Evolutionary conservation across 176 grass and related monocot species (phyloP).

Genomic region (Carex pumila): DNA sequence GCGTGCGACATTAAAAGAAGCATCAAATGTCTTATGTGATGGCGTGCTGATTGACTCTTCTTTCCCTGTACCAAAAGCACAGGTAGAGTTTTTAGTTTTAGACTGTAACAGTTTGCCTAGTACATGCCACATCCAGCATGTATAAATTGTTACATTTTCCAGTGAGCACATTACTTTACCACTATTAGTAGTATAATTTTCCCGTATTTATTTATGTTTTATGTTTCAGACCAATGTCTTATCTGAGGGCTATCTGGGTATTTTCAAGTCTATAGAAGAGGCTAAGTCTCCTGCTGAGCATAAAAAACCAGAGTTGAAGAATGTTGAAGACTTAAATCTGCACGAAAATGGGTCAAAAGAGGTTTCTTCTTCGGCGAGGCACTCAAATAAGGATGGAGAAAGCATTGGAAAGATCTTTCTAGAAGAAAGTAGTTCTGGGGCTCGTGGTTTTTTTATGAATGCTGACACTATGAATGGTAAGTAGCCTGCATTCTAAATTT

Average conservation of each 20-base stretch:
- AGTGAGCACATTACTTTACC: neutral
- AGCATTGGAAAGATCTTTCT: neutral
- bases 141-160: neutral
- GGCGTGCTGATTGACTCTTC: neutral
- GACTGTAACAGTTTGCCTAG: neutral
- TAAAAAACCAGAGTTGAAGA: neutral
- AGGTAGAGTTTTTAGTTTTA: neutral
- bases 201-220: neutral
- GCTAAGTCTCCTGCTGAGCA: neutral
- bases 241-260: neutral
- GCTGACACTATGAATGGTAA: neutral
- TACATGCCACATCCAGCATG: neutral
- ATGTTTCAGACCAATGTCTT: slow-evolving; percentile 11
- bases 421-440: slow-evolving; percentile 1
- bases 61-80: slow-evolving; percentile 13
- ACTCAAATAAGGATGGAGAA: slow-evolving; percentile 8
- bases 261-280: slow-evolving; percentile 17
- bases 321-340: slow-evolving; percentile 2
- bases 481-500: neutral
- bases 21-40: neutral
- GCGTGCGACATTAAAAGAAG: neutral
- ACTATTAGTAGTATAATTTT: neutral
- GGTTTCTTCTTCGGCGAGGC: neutral
- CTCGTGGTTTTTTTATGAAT: neutral
- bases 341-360: neutral